Conservation (phyloP, 2,329 filamentous ascomycete species). For the Alternaria viburni region DNA sequence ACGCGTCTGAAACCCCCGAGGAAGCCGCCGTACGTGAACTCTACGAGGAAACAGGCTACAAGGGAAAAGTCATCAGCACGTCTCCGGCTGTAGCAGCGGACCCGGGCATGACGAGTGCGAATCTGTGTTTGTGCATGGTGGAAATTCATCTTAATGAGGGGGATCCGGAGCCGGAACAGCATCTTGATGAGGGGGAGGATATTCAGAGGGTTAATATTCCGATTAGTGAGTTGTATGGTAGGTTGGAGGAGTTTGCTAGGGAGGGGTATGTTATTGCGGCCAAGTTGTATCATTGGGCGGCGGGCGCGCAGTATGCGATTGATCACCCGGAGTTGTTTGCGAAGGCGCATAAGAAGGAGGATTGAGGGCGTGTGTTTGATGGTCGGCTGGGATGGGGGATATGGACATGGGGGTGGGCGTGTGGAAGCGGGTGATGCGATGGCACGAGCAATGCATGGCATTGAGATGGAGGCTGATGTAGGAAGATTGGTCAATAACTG, state of each 20-base stretch:
- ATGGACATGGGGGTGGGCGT: no score
- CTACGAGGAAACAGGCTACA: constrained; percentile 68
- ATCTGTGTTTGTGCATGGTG: constrained; percentile 34
- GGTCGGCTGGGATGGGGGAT: no score
- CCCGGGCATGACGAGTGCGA: constrained; percentile 36
- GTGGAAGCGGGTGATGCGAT: no score
- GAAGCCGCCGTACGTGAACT: constrained; percentile 65
- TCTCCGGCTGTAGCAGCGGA: constrained; percentile 31
- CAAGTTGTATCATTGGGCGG: constrained; percentile 39
- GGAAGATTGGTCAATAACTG: background rate
- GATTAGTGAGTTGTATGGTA: constrained; percentile 27
- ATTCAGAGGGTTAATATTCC: constrained; percentile 36
- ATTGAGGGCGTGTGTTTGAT: no score
- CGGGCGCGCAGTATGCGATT: constrained; percentile 33
- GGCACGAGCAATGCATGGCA: no score
- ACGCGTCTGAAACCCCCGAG: constrained; percentile 63
- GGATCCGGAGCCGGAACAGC: constrained; percentile 31
- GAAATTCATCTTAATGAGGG: constrained; percentile 29
- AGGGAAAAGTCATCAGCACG: constrained; percentile 50
- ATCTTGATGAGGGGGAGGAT: constrained; percentile 37
- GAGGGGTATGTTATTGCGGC: constrained; percentile 37
- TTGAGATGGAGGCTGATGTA: no score
- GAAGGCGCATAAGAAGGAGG: no score
- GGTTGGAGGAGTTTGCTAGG: constrained; percentile 29
- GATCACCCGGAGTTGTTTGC: constrained; percentile 31